phyloP scores from a whole-genome alignment of 768 basidiomycete species.

The Melanogaster broomeanus region DNA sequence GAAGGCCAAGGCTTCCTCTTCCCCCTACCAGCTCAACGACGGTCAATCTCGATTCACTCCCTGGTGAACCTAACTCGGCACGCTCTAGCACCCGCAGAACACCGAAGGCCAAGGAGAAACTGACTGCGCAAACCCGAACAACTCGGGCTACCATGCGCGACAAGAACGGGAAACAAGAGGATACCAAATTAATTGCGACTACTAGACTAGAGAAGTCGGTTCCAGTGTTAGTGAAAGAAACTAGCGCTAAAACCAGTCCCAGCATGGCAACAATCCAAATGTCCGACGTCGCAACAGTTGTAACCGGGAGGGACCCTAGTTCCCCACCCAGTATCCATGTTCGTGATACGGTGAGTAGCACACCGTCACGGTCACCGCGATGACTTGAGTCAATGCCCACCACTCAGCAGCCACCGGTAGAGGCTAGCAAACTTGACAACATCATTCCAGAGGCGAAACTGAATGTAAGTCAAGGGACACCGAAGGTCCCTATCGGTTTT shows the following conservation, averaged over 20 bases:
- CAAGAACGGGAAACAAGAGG: conserved; percentile 10
- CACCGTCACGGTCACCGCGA: neutral
- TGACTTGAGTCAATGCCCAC: neutral
- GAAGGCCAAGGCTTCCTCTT: conserved; percentile 36
- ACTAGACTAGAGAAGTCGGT: neutral
- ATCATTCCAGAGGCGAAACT: neutral
- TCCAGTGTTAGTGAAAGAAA: neutral
- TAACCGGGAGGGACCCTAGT: neutral
- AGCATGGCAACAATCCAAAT: neutral
- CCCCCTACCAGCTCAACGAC: conserved; percentile 12
- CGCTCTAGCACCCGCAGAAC: conserved; percentile 14
- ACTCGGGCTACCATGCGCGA: conserved; percentile 30
- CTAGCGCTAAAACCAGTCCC: neutral
- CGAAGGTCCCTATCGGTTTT: conserved; percentile 14
- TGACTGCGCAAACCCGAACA: neutral
- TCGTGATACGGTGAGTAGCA: conserved; percentile 11
- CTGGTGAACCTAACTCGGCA: conserved; percentile 10
- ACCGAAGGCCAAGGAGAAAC: conserved; percentile 17
- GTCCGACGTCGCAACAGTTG: neutral
- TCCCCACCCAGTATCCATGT: neutral
- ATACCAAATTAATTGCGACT: neutral
- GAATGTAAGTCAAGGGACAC: neutral
- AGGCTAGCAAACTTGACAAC: neutral
- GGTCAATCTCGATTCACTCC: conserved; percentile 37
- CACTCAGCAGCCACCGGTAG: conserved; percentile 1